phyloP scores from a whole-genome alignment of 2,329 filamentous ascomycete species.

The Fusarium illudens region DNA sequence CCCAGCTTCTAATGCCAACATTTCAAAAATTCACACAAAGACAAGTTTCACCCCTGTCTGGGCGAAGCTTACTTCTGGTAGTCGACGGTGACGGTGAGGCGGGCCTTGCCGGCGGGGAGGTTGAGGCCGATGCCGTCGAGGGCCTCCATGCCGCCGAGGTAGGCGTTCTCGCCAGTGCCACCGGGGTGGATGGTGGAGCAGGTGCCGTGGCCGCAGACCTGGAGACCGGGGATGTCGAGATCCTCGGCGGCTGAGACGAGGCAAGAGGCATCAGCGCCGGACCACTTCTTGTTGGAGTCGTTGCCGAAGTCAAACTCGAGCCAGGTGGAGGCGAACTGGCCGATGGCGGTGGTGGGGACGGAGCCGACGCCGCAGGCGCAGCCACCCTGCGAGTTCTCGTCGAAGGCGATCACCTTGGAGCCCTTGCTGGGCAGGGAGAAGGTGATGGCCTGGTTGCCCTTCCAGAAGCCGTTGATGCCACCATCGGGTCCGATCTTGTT shows the following conservation, averaged over 20 bases:
- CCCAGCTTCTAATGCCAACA: constrained; percentile 25
- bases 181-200: constrained; percentile 54
- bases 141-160: constrained; percentile 49
- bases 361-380: constrained; percentile 53
- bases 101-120: constrained; percentile 41
- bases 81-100: constrained; percentile 46
- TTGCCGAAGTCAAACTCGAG: constrained; percentile 60
- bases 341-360: constrained; percentile 48
- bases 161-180: constrained; percentile 51
- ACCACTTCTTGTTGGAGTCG: constrained; percentile 57
- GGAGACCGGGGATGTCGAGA: constrained; percentile 47
- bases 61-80: constrained; percentile 27
- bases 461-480: constrained; percentile 59
- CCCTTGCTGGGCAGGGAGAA: constrained; percentile 53
- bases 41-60: constrained; percentile 9
- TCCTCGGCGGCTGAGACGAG: constrained; percentile 52
- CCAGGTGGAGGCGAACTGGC: constrained; percentile 58
- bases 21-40: constrained; percentile 8
- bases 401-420: constrained; percentile 54
- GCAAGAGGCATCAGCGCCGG: constrained; percentile 60
- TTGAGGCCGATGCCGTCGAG: constrained; percentile 54
- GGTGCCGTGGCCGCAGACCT: constrained; percentile 50
- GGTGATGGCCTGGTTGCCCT: constrained; percentile 49
- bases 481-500: constrained; percentile 61
- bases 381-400: constrained; percentile 58